Evolutionary conservation across 441 rosid genomes (phyloP).

Genomic region (Euphorbia celastroides): DNA sequence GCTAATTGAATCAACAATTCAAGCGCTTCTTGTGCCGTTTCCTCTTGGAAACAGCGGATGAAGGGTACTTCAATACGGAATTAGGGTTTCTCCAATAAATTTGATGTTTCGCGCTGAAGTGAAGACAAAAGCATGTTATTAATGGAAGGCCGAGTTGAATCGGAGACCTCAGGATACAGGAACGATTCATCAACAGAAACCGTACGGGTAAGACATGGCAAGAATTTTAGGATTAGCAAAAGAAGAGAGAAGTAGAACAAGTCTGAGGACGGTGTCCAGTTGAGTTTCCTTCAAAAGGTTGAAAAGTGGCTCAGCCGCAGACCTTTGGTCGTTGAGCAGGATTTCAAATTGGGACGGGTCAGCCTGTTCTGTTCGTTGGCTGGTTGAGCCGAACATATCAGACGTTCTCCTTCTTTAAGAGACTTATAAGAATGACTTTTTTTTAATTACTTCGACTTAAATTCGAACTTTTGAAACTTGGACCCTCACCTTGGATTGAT

Average conservation of each 20-base stretch:
- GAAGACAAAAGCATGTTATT: slow-evolving; percentile 58
- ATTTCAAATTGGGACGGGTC: slow-evolving; percentile 72
- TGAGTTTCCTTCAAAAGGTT: slow-evolving; percentile 73
- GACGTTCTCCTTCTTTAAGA: no score
- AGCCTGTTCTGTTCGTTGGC: no score
- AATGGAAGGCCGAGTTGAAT: slow-evolving; percentile 56
- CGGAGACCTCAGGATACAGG: slow-evolving; percentile 69
- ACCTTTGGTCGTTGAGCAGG: slow-evolving; percentile 79
- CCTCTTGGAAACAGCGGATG: slow-evolving; percentile 72
- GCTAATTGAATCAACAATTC: slow-evolving; percentile 88
- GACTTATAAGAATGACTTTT: no score
- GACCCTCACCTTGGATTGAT: no score
- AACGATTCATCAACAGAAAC: slow-evolving; percentile 46
- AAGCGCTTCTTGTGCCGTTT: slow-evolving; percentile 83
- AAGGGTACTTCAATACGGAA: slow-evolving; percentile 65
- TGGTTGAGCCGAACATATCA: no score
- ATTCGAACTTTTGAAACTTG: no score
- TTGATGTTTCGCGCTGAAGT: slow-evolving; percentile 59
- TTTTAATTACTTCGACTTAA: no score
- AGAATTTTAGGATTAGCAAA: slow-evolving; percentile 61
- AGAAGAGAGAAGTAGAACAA: slow-evolving; percentile 66
- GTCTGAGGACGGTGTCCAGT: slow-evolving; percentile 73
- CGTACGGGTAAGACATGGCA: slow-evolving; percentile 74
- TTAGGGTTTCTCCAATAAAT: slow-evolving; percentile 71
- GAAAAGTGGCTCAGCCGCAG: slow-evolving; percentile 73